Conservation (phyloP, 441 rosid species). For the Hura crepitans region DNA sequence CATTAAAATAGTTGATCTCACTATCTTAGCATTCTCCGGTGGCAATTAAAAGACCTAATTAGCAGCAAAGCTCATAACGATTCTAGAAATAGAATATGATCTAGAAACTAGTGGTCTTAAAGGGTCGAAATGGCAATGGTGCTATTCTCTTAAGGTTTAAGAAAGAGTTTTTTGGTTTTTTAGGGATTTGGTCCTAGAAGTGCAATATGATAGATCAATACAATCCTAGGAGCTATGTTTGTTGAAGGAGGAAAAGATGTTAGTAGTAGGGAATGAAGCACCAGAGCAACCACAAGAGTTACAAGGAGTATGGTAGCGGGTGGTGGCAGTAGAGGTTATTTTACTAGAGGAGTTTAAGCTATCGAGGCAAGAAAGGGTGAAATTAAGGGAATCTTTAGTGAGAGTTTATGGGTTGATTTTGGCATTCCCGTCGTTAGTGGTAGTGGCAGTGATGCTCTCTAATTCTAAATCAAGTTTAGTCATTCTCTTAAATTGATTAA, state of each 20-base stretch:
- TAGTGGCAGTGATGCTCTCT: background rate
- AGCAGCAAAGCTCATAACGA: background rate
- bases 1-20: background rate
- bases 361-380: slow-evolving; percentile 21
- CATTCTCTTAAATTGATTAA: slow-evolving; percentile 21
- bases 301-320: slow-evolving; percentile 15
- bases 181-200: slow-evolving; percentile 11
- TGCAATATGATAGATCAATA: background rate
- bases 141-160: slow-evolving; percentile 12
- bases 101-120: background rate
- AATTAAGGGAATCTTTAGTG: slow-evolving; percentile 12
- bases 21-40: background rate
- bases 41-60: background rate
- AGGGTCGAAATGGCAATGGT: slow-evolving; percentile 14
- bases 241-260: background rate
- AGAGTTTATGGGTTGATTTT: slow-evolving; percentile 2
- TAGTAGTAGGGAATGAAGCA: background rate
- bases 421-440: background rate
- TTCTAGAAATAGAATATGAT: background rate
- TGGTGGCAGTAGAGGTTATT: background rate
- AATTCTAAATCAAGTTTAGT: slow-evolving; percentile 4
- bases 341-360: slow-evolving; percentile 9
- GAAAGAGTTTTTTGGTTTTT: slow-evolving; percentile 25
- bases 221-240: slow-evolving; percentile 30
- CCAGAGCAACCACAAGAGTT: slow-evolving; percentile 25